Evolutionary conservation across 768 basidiomycete genomes (phyloP), one percentile per base, ranked within the genome.

Genomic region (Boletus eberwhitei): DNA sequence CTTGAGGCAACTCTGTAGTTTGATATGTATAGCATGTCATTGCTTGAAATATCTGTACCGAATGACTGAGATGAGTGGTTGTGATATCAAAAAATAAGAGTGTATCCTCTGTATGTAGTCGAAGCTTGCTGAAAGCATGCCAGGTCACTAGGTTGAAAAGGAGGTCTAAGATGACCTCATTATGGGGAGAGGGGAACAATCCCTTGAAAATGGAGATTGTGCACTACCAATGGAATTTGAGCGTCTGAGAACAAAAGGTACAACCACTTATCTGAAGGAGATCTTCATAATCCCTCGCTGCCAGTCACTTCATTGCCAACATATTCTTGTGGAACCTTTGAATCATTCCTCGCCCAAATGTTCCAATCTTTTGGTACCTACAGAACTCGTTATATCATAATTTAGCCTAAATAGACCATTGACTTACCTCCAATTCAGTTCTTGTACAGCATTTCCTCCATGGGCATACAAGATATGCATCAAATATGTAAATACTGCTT

Each of bases 401-500:
- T 24, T 3, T 24, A 4, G 5, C 4, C 3, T 4, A 3, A 24
- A 24, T 24, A 4, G 24, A 24, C 24, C 4, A 4, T 3, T 24
- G 4, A 24, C 24, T 8, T 16, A 24, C 40, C 40, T 26, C 16
- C 24, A 43, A 43, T 43, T 43, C 1, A 43, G 17, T 3, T 43
- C 42, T 14, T 43, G 42, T 2, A 43, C 4, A 0, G 5, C 9
- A 26, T 17, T 43, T 8, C 42, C 42, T 26, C 17, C 24, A 11
- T 17, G 9, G 0, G 41, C 41, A 1, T 26, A 43, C 16, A 43
- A 12, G 9, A 43, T 26, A n/a, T 1, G 2, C 42, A 39, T 35
- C 12, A 57, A 24, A 8, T 57, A 46, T 1, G 13, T 47, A 7
- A 56, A 54, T 8, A 56, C 17, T 2, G 35, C 29, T 1, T 54